These are phyloP conservation scores for Spergularia bocconei DNA, from an alignment of 148 eudicot genomes.

Conservation along the genomic window DNA sequence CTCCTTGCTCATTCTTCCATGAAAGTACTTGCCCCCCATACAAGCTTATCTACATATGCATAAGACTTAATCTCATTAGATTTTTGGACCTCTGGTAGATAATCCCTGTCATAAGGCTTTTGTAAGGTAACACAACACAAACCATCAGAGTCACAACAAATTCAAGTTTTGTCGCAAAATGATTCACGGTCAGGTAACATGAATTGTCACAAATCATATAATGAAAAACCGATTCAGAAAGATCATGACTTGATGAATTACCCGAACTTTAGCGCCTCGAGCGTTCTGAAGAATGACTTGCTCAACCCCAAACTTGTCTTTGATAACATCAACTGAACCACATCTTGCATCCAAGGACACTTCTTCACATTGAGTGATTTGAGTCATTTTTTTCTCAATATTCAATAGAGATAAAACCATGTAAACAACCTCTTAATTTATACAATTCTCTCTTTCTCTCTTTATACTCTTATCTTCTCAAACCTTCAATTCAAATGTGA, in stretches of 20 bases:
- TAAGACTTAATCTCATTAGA: background rate
- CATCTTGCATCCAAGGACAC: conserved; percentile 31
- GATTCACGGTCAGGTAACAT: background rate
- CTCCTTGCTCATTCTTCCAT: conserved; percentile 82
- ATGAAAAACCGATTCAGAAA: background rate
- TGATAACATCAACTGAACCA: conserved; percentile 35
- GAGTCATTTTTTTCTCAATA: conserved; percentile 46
- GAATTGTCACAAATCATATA: background rate
- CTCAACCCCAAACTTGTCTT: conserved; percentile 53
- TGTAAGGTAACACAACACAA: background rate
- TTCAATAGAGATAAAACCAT: conserved; percentile 23
- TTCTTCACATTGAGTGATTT: conserved; percentile 53
- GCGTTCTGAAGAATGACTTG: conserved; percentile 52
- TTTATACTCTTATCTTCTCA: background rate
- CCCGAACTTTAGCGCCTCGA: conserved; percentile 59
- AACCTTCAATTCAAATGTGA: background rate
- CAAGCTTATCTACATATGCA: conserved; percentile 63
- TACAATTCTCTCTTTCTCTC: background rate
- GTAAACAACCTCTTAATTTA: background rate
- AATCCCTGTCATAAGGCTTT: background rate
- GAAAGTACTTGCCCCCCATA: conserved; percentile 95
- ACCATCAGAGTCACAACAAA: background rate
- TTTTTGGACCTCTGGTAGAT: background rate
- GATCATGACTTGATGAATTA: conserved; percentile 23
- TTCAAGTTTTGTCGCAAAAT: background rate